Conservation (phyloP, 1,139 yeast species). For the Chernovozyma sophiae-reginae region DNA sequence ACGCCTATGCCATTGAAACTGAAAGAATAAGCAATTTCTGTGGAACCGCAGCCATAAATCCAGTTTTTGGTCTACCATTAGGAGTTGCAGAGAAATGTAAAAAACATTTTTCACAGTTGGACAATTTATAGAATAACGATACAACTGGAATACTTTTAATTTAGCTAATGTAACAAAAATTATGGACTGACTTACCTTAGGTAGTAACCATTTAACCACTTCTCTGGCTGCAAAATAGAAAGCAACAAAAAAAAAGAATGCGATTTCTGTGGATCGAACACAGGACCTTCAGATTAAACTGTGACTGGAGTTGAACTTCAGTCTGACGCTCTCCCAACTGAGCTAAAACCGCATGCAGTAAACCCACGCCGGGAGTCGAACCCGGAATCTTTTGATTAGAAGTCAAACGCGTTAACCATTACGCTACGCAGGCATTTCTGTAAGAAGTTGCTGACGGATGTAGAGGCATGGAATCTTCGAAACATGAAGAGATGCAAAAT, state of each 20-base stretch:
- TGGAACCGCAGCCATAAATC: slow-evolving; percentile 41
- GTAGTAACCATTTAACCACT: too few species aligned
- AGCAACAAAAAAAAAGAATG: slow-evolving; percentile 35
- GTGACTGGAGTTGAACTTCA: slow-evolving; percentile 48
- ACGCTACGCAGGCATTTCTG: slow-evolving; percentile 13
- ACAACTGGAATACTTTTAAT: too few species aligned
- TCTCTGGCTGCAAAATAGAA: too few species aligned
- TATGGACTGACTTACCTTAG: too few species aligned
- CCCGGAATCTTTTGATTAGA: slow-evolving; percentile 17
- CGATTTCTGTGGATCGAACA: slow-evolving; percentile 92
- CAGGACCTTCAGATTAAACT: slow-evolving; percentile 78
- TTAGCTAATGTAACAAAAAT: too few species aligned
- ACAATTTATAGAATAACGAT: neutral
- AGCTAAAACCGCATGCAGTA: slow-evolving; percentile 58
- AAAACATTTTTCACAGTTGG: slow-evolving; percentile 6
- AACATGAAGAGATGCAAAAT: too few species aligned
- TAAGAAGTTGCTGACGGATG: too few species aligned
- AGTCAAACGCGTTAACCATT: slow-evolving; percentile 17
- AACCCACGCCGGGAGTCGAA: slow-evolving; percentile 18
- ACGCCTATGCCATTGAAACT: slow-evolving; percentile 27
- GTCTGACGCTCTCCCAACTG: slow-evolving; percentile 92
- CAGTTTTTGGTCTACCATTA: slow-evolving; percentile 61
- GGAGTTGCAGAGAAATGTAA: slow-evolving; percentile 21
- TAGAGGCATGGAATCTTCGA: too few species aligned
- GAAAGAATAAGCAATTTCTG: slow-evolving; percentile 16